Base-by-base conservation (phyloP, 1,284 basidiomycete species). In the Moniliella sp. region DNA sequence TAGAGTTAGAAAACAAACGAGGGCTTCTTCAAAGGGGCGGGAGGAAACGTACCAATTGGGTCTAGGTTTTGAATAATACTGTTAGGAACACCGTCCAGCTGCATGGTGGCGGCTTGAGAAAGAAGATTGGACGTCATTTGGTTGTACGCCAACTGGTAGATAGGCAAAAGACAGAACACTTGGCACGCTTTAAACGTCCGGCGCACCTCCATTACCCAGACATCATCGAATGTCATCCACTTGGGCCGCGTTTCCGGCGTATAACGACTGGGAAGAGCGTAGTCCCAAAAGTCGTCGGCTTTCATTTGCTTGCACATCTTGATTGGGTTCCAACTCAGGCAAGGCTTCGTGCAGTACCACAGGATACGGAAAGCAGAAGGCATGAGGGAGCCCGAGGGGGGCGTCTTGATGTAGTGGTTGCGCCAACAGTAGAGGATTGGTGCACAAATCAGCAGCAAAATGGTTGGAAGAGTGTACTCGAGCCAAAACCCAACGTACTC, bases 301-400 rank as follows among this genome's bases (percentile, higher is more conserved):
- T n/a, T n/a, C n/a, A n/a, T n/a, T n/a, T n/a, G n/a, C n/a, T n/a
- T n/a, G n/a, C n/a, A n/a, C n/a, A n/a, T n/a, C n/a, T n/a, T n/a
- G n/a, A 50, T 33, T 4, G 65, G 63, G 46, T 63, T 62, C 29
- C 46, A 37, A n/a, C 50, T 46, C 57, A 62, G n/a, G 45, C n/a
- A n/a, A n/a, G n/a, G 48, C 16, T 54, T 54, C 32, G 50, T 50
- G 34, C 48, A 27, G 15, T 48, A 43, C 12, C 37, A 31, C 32
- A 60, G 49, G 33, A 64, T 43, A 15, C 50, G 50, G 18, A 59
- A 8, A 16, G 62, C 50, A 29, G 65, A 61, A 67, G 48, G 76
- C 70, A 82, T 67, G n/a, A 83, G 73, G 5, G 77, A 81, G n/a
- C 80, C 80, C 0, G 68, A 66, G 0, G 80, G 81, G 7, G 78